A percentile compares a stretch with the other conserved stretches of the same genome.
These are phyloP conservation scores for Chiua virens DNA, from an alignment of 768 basidiomycete genomes.

Conservation along the genomic window DNA sequence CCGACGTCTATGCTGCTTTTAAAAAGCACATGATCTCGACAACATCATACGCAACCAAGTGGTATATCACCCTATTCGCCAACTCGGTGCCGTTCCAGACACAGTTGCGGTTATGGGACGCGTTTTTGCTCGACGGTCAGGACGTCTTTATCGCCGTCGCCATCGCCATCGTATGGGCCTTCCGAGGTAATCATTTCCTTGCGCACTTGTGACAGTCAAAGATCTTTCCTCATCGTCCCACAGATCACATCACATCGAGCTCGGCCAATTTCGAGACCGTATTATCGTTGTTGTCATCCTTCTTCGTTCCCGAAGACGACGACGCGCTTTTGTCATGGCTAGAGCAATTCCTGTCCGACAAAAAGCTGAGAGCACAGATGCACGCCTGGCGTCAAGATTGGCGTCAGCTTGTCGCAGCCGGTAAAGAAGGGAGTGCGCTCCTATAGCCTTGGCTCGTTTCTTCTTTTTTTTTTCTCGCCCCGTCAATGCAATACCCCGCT, in stretches of 20 bases:
- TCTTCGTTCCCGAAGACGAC: conserved; percentile 92
- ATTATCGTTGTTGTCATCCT: conserved; percentile 86
- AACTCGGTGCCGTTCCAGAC: conserved; percentile 96
- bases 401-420: conserved; percentile 63
- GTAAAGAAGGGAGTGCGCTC: conserved; percentile 60
- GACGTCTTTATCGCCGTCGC: conserved; percentile 87
- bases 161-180: conserved; percentile 88
- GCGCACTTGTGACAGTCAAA: background rate
- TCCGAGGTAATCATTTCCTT: conserved; percentile 64
- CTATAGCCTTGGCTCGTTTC: conserved; percentile 39
- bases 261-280: conserved; percentile 90
- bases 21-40: conserved; percentile 88
- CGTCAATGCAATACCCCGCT: background rate
- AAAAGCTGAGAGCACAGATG: conserved; percentile 73
- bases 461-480: background rate
- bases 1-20: conserved; percentile 83
- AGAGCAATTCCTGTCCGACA: conserved; percentile 52
- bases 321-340: conserved; percentile 83
- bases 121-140: conserved; percentile 84
- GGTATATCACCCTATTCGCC: conserved; percentile 98
- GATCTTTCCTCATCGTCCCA: conserved; percentile 1
- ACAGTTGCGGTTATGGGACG: conserved; percentile 94
- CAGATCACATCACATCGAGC: conserved; percentile 81
- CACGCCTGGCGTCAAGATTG: conserved; percentile 78
- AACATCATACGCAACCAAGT: conserved; percentile 95